These are phyloP conservation scores for Podila clonocystis DNA, from an alignment of 192 early-diverging fungal species.

Conservation along the genomic window DNA sequence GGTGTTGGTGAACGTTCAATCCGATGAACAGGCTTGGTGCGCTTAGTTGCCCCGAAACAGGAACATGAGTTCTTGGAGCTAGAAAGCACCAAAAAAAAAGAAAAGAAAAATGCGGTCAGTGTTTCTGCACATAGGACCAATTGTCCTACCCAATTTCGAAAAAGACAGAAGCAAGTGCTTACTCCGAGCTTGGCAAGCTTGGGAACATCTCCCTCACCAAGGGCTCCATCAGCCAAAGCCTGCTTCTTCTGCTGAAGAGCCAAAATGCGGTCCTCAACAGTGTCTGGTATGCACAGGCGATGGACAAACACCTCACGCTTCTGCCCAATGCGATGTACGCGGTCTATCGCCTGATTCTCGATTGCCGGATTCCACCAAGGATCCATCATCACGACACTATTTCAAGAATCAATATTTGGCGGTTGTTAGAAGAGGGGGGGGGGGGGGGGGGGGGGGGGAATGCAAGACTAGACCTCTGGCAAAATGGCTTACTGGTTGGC, in stretches of 20 bases:
- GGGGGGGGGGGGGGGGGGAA: too few species aligned
- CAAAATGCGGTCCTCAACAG: constrained; percentile 78
- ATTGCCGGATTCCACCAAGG: constrained; percentile 86
- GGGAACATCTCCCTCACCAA: constrained; percentile 48
- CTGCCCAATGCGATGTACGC: constrained; percentile 82
- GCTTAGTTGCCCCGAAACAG: constrained; percentile 25
- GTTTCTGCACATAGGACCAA: not conserved
- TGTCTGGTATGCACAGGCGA: constrained; percentile 67
- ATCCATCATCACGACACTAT: constrained; percentile 78
- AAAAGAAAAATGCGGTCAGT: not conserved
- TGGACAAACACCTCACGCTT: constrained; percentile 67
- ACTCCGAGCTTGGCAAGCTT: constrained; percentile 48
- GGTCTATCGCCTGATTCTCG: constrained; percentile 72
- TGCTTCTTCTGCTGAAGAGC: constrained; percentile 71
- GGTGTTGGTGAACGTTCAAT: too few species aligned
- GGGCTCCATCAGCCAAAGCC: constrained; percentile 39
- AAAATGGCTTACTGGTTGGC: constrained; percentile 62
- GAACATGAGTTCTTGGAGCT: constrained; percentile 47
- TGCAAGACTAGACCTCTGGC: not conserved
- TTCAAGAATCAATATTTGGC: not conserved
- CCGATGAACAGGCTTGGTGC: not conserved
- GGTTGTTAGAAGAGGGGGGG: not conserved
- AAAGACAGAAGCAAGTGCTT: not conserved
- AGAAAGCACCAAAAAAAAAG: not conserved
- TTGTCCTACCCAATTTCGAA: not conserved